These are phyloP conservation scores for Pelomyxa schiedti DNA, from an alignment of 78 protist species.

Conservation along the genomic window DNA sequence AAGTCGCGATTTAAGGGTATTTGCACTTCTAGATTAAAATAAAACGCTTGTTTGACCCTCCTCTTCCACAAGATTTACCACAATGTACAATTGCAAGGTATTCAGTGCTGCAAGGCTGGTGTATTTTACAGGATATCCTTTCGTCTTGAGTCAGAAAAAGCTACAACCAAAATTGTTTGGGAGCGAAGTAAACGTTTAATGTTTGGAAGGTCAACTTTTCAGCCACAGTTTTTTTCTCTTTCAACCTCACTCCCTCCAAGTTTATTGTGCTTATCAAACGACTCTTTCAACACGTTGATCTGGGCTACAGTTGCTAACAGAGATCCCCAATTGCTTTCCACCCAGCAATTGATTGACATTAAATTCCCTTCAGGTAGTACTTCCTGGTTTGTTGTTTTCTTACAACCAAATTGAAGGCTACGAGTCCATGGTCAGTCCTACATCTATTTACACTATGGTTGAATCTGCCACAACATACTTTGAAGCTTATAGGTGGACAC, in stretches of 20 bases:
- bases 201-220: background rate
- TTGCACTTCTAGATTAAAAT: background rate
- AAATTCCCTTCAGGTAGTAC: background rate
- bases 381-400: background rate
- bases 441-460: background rate
- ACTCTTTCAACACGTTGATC: background rate
- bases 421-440: background rate
- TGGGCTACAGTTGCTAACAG: background rate
- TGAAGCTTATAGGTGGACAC: conserved; percentile 4
- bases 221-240: background rate
- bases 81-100: background rate
- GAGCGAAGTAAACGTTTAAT: conserved; percentile 1
- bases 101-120: background rate
- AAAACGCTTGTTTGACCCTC: background rate
- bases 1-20: background rate
- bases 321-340: background rate
- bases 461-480: conserved; percentile 6
- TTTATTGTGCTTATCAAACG: background rate
- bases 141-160: no score
- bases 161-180: background rate
- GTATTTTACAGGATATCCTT: background rate
- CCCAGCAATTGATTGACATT: background rate
- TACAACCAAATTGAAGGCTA: background rate
- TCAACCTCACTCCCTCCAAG: background rate
- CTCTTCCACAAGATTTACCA: background rate